These are phyloP conservation scores for Fremontodendron californicum DNA, from an alignment of 345 rosid genomes.

Conservation along the genomic window DNA sequence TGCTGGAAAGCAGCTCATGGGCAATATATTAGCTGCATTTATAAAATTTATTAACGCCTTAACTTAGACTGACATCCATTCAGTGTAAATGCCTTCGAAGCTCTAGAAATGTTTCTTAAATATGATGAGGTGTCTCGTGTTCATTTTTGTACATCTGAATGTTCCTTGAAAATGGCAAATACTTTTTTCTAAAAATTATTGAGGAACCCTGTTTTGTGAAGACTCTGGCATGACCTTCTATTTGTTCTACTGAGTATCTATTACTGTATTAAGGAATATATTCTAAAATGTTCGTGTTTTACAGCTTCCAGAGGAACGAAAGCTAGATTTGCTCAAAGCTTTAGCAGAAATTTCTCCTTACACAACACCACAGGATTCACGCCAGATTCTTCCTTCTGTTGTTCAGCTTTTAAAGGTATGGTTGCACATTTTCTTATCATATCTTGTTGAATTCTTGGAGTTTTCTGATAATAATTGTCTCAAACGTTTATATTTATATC, in stretches of 20 bases:
- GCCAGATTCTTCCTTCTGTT: conserved; percentile 87
- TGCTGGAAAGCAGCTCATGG: background rate
- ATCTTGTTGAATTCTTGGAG: background rate
- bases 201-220: background rate
- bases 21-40: background rate
- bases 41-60: background rate
- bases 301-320: conserved; percentile 96
- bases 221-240: background rate
- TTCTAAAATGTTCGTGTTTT: conserved; percentile 8
- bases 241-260: background rate
- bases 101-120: background rate
- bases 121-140: background rate
- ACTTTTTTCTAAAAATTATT: background rate
- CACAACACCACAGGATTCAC: conserved; percentile 86
- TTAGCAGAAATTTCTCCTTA: conserved; percentile 91
- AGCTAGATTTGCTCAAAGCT: conserved; percentile 92
- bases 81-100: background rate
- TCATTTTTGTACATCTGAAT: background rate
- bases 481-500: background rate
- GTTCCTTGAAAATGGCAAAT: background rate
- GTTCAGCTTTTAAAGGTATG: conserved; percentile 84
- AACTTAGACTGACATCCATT: background rate
- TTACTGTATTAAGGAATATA: background rate
- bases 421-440: background rate
- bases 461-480: background rate